Percentiles rank a stretch among this genome's conserved stretches.
phyloP scores from a whole-genome alignment of 306 rosid species.

The Prunus salicina region DNA sequence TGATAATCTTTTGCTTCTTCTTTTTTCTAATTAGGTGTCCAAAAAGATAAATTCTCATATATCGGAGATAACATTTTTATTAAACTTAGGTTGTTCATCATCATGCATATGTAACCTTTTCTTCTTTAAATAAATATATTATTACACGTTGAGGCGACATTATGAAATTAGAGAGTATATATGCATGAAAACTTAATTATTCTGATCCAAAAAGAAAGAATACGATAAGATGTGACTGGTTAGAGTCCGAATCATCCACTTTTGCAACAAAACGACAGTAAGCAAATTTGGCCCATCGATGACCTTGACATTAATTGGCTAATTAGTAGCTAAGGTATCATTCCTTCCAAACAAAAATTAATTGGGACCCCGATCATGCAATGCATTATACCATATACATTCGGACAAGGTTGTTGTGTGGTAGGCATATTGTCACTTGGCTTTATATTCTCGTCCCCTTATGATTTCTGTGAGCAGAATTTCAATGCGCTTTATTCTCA shows the following conservation, averaged over 20 bases:
- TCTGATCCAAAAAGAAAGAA: neutral
- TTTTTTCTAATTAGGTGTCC: neutral
- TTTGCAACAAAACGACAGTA: neutral
- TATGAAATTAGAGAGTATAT: neutral
- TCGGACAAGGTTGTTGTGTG: neutral
- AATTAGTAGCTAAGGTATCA: neutral
- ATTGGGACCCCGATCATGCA: conserved; percentile 7
- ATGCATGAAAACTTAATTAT: neutral
- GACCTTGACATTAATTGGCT: neutral
- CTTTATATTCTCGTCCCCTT: neutral
- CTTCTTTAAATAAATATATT: too few species aligned
- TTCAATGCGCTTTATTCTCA: conserved; percentile 9
- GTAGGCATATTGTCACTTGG: neutral
- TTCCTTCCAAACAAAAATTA: conserved; percentile 6
- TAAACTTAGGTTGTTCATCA: neutral
- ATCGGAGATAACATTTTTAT: too few species aligned
- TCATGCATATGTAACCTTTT: neutral
- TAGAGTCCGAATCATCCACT: neutral
- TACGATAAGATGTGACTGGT: neutral
- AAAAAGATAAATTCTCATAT: neutral
- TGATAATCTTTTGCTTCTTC: neutral
- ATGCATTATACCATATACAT: neutral
- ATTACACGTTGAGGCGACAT: neutral
- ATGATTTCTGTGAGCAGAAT: conserved; percentile 7
- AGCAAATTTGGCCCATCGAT: neutral